These are phyloP conservation scores for Rhazya stricta DNA, from an alignment of 257 asterid genomes.

Conservation along the genomic window DNA sequence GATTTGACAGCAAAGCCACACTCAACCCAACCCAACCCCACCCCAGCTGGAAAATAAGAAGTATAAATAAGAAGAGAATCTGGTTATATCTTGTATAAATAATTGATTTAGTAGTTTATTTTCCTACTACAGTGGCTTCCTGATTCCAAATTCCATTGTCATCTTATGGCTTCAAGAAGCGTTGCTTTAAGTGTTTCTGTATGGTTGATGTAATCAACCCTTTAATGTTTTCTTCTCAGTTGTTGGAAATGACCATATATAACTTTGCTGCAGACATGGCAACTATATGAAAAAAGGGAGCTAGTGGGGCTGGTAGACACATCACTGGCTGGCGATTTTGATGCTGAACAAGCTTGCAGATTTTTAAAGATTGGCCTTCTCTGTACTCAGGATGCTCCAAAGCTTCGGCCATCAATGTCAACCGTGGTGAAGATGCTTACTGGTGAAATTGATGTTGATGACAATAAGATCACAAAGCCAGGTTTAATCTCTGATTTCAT, in stretches of 20 bases:
- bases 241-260: background rate
- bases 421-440: slow-evolving; percentile 65
- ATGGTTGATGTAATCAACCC: background rate
- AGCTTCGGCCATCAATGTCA: slow-evolving; percentile 91
- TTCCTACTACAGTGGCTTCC: background rate
- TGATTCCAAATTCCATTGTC: background rate
- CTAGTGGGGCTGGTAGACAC: slow-evolving; percentile 67
- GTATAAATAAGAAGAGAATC: background rate
- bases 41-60: background rate
- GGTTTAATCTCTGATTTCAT: slow-evolving; percentile 87
- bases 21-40: too few relatives aligned
- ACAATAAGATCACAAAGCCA: slow-evolving; percentile 56
- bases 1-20: background rate
- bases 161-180: background rate
- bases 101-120: background rate
- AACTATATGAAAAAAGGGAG: slow-evolving; percentile 58
- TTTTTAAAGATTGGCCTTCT: slow-evolving; percentile 77
- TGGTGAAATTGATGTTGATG: slow-evolving; percentile 45
- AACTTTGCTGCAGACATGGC: slow-evolving; percentile 61
- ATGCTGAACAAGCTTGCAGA: slow-evolving; percentile 78
- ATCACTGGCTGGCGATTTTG: slow-evolving; percentile 60
- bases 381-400: slow-evolving; percentile 83
- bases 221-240: background rate
- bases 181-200: background rate
- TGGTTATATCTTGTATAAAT: background rate